Conservation (phyloP, 257 asterid genomes). For the Lycium ferocissimum region DNA sequence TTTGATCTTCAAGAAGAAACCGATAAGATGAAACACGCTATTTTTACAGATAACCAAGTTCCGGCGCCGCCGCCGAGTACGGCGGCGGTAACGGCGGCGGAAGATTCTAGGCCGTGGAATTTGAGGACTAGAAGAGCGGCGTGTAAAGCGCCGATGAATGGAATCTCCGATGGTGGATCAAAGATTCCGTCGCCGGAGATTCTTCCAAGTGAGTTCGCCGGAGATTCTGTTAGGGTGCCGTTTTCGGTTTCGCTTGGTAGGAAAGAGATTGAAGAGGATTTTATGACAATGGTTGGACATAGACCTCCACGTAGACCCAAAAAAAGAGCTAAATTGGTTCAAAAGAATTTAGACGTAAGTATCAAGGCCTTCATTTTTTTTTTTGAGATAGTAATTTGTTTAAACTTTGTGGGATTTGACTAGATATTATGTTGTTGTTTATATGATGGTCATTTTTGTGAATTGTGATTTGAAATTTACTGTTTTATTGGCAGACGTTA, state of each 20-base stretch:
- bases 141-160: constrained; percentile 42
- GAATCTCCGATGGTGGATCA: constrained; percentile 27
- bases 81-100: constrained; percentile 28
- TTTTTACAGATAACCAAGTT: constrained; percentile 44
- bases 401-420: no score
- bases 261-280: constrained; percentile 70
- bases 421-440: background rate
- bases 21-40: constrained; percentile 61
- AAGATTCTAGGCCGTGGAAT: constrained; percentile 59
- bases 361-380: background rate
- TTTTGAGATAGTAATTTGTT: no score
- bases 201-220: constrained; percentile 16
- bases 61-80: constrained; percentile 23
- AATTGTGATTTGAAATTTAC: background rate
- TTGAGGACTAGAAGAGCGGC: constrained; percentile 68
- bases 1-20: constrained; percentile 75
- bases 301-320: constrained; percentile 77
- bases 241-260: constrained; percentile 57
- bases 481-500: constrained; percentile 26
- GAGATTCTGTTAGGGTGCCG: constrained; percentile 42
- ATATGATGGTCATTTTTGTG: background rate
- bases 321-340: constrained; percentile 56
- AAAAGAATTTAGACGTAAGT: constrained; percentile 69
- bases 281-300: constrained; percentile 57
- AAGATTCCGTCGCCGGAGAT: constrained; percentile 29